Evolutionary conservation across 1,139 yeast genomes (phyloP).

Genomic region (Hyphopichia wangnamkhiaoensis): DNA sequence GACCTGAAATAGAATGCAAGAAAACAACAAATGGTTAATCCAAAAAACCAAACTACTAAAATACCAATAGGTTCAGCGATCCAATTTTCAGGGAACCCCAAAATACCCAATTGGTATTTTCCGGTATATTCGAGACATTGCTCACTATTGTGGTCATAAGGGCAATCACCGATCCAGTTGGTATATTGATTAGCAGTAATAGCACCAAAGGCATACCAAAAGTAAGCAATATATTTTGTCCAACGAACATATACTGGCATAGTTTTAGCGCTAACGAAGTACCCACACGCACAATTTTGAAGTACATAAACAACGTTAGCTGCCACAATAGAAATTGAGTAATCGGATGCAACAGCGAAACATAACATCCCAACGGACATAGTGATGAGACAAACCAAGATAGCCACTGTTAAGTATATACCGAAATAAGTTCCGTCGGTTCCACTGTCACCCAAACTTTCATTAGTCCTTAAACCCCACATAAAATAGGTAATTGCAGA

Average conservation of each 20-base stretch:
- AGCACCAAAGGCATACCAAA: constrained; percentile 81
- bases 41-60: constrained; percentile 59
- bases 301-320: constrained; percentile 67
- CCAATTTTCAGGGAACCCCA: constrained; percentile 71
- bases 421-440: constrained; percentile 49
- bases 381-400: constrained; percentile 59
- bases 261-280: constrained; percentile 68
- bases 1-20: constrained; percentile 46
- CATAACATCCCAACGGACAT: constrained; percentile 57
- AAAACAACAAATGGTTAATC: constrained; percentile 52
- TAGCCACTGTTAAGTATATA: constrained; percentile 57
- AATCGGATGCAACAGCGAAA: constrained; percentile 64
- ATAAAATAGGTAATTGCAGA: constrained; percentile 69
- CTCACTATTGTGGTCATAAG: constrained; percentile 27
- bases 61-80: constrained; percentile 64
- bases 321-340: constrained; percentile 62
- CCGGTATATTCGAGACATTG: constrained; percentile 52
- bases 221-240: constrained; percentile 73
- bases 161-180: constrained; percentile 60
- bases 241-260: constrained; percentile 88
- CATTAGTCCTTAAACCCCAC: constrained; percentile 62
- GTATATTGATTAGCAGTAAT: constrained; percentile 65
- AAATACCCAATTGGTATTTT: constrained; percentile 47
- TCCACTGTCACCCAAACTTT: constrained; percentile 15
- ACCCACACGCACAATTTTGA: constrained; percentile 81